Percentiles rank a stretch among this genome's conserved stretches.
These are phyloP conservation scores for Gnaphalium uliginosum DNA, from an alignment of 129 eudicot species.

Conservation along the genomic window DNA sequence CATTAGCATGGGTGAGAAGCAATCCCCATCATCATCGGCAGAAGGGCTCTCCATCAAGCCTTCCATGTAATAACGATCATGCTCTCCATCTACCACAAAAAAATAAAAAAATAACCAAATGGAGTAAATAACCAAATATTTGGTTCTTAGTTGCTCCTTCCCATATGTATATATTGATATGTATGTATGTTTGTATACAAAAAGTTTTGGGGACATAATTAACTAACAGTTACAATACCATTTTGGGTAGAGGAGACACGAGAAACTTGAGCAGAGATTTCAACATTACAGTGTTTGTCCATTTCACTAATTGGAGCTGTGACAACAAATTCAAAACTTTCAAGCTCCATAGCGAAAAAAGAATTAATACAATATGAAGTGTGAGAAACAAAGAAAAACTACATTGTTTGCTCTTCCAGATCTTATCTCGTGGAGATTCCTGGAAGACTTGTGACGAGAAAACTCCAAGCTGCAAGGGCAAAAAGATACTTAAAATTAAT, in stretches of 20 bases:
- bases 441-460: slow-evolving; percentile 98
- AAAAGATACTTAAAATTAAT: slow-evolving; percentile 1
- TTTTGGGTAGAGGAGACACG: slow-evolving; percentile 58
- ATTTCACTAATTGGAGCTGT: slow-evolving; percentile 88
- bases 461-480: slow-evolving; percentile 70
- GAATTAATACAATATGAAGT: slow-evolving; percentile 16
- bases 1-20: slow-evolving; percentile 79
- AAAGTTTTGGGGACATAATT: neutral
- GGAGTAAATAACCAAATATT: neutral
- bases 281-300: slow-evolving; percentile 96
- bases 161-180: neutral
- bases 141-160: no score
- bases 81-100: slow-evolving; percentile 66
- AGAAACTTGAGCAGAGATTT: slow-evolving; percentile 89
- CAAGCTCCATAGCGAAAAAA: neutral
- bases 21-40: slow-evolving; percentile 95
- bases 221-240: slow-evolving; percentile 43
- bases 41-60: slow-evolving; percentile 98
- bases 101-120: slow-evolving; percentile 11
- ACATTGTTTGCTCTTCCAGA: slow-evolving; percentile 86
- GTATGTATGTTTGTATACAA: neutral
- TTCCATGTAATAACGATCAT: slow-evolving; percentile 78
- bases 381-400: slow-evolving; percentile 22
- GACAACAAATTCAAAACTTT: slow-evolving; percentile 22
- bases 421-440: slow-evolving; percentile 91